A percentile compares a stretch with the other conserved stretches of the same genome.
These are phyloP conservation scores for Lepiota venenata DNA, from an alignment of 768 basidiomycete genomes.

Conservation along the genomic window DNA sequence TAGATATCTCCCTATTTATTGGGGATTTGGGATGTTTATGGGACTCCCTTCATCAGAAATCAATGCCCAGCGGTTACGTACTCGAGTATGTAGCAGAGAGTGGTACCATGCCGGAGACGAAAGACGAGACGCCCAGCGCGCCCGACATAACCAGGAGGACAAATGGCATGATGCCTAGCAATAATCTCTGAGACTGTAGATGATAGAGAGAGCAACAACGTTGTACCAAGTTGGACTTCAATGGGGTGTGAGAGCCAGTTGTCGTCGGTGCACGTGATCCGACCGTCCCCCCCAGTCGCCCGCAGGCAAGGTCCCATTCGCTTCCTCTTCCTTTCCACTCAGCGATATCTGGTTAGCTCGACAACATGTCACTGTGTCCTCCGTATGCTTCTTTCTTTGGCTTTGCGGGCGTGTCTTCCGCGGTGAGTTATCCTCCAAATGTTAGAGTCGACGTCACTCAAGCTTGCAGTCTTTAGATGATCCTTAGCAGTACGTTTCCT, in stretches of 20 bases:
- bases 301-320: neutral
- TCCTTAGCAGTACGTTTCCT: conserved; percentile 80
- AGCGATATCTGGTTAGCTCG: neutral
- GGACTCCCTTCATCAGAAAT: conserved; percentile 10
- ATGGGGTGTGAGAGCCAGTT: neutral
- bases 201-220: neutral
- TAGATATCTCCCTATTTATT: conserved; percentile 23
- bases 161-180: conserved; percentile 32
- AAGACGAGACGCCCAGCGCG: conserved; percentile 59
- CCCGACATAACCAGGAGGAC: conserved; percentile 54
- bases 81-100: conserved; percentile 71
- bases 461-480: conserved; percentile 65
- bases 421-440: conserved; percentile 50
- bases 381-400: conserved; percentile 98
- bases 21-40: conserved; percentile 7
- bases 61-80: conserved; percentile 30
- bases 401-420: conserved; percentile 92
- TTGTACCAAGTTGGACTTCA: too few relatives aligned
- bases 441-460: neutral
- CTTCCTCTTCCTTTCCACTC: neutral
- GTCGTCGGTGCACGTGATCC: neutral
- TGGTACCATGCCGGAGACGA: conserved; percentile 71
- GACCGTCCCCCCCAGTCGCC: neutral
- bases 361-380: conserved; percentile 68
- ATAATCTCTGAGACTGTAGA: neutral